phyloP scores from a whole-genome alignment of 352 stramenopile genomes.

The Phytophthora nicotianae region DNA sequence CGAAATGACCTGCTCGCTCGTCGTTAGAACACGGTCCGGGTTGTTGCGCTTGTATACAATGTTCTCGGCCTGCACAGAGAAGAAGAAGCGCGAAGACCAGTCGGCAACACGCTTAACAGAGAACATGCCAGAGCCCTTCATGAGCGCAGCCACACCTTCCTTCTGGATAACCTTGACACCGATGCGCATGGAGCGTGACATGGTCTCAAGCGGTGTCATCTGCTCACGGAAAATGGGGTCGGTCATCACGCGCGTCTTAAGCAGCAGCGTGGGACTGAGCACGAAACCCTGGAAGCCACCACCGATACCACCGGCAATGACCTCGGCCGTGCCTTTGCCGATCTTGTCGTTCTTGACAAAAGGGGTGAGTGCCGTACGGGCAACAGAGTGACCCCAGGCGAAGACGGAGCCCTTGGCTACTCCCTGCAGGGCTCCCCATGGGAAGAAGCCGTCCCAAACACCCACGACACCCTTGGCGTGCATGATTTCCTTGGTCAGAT shows the following conservation, averaged over 20 bases:
- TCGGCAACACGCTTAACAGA: conserved; percentile 93
- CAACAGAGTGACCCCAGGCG: conserved; percentile 86
- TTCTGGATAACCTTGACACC: conserved; percentile 91
- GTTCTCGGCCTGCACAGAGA: conserved; percentile 88
- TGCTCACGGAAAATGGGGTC: conserved; percentile 91
- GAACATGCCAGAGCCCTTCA: conserved; percentile 93
- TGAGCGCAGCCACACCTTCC: conserved; percentile 86
- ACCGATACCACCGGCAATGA: conserved; percentile 88
- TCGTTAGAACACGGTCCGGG: conserved; percentile 64
- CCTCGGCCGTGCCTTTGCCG: conserved; percentile 63
- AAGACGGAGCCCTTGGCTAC: conserved; percentile 93
- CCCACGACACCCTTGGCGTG: conserved; percentile 87
- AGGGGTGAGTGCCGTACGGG: conserved; percentile 57
- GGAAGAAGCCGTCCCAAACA: conserved; percentile 94
- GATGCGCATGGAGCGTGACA: conserved; percentile 77
- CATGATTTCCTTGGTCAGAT: conserved; percentile 87
- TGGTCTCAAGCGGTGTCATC: conserved; percentile 90
- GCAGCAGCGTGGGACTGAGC: conserved; percentile 90
- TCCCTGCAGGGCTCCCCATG: conserved; percentile 91
- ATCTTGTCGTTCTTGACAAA: conserved; percentile 65
- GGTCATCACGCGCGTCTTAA: conserved; percentile 96
- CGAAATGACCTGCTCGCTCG: conserved; percentile 74
- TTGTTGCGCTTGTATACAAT: conserved; percentile 75
- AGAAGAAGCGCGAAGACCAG: conserved; percentile 93
- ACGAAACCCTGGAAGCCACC: conserved; percentile 94